phyloP scores from a whole-genome alignment of 2,329 filamentous ascomycete species.

The Cercospora beticola region DNA sequence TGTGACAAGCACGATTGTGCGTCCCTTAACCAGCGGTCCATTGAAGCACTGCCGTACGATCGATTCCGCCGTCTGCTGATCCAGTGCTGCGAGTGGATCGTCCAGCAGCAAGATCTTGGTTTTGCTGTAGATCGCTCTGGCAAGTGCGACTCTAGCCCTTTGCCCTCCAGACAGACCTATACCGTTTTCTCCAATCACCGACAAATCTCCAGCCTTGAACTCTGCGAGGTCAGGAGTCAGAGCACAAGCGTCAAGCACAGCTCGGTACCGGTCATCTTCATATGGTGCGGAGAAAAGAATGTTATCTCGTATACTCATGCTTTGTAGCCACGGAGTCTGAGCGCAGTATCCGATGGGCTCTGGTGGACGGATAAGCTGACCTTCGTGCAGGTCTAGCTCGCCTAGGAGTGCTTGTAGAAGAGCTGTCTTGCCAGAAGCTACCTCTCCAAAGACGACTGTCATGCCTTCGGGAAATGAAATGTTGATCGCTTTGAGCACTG shows the following conservation, averaged over 20 bases:
- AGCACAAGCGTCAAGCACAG: slow-evolving; percentile 66
- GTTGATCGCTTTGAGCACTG: slow-evolving; percentile 56
- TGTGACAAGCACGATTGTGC: slow-evolving; percentile 61
- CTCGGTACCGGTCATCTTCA: slow-evolving; percentile 66
- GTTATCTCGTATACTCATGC: slow-evolving; percentile 68
- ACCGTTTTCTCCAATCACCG: slow-evolving; percentile 49
- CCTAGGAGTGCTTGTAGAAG: slow-evolving; percentile 60
- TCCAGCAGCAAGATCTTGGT: slow-evolving; percentile 50
- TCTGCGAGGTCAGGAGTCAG: slow-evolving; percentile 61
- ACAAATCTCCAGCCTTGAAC: slow-evolving; percentile 64
- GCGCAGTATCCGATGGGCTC: slow-evolving; percentile 63
- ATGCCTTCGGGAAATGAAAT: slow-evolving; percentile 57
- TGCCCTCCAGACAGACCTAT: slow-evolving; percentile 51
- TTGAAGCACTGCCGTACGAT: slow-evolving; percentile 59
- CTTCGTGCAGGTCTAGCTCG: slow-evolving; percentile 56
- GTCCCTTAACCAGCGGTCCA: slow-evolving; percentile 54
- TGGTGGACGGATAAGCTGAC: slow-evolving; percentile 54
- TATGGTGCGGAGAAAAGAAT: slow-evolving; percentile 65
- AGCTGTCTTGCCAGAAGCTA: slow-evolving; percentile 64
- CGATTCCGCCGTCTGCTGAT: slow-evolving; percentile 62
- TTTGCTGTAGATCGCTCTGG: slow-evolving; percentile 49
- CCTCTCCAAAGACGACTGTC: slow-evolving; percentile 63
- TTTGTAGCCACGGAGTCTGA: slow-evolving; percentile 67
- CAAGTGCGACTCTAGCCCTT: slow-evolving; percentile 49
- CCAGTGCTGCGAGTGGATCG: slow-evolving; percentile 50